Base-by-base conservation (phyloP, 164 flowering plant species). In the Annona cherimola region DNA sequence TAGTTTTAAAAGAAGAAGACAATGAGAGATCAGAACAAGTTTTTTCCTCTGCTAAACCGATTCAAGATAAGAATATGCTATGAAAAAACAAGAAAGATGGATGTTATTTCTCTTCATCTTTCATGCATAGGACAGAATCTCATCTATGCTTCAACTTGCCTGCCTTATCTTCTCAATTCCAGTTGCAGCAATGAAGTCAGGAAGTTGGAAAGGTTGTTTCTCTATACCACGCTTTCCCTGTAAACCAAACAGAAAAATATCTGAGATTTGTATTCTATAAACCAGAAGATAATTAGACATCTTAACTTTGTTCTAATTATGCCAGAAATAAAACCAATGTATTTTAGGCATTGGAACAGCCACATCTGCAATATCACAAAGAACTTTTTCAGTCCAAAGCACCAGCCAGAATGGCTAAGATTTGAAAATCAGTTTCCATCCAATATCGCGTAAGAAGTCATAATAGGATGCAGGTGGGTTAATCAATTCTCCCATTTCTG, bases 201-300 rank as follows among this genome's bases (percentile, higher is more conserved):
- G 99, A 78, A 96, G 98, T 79, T 96, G 99, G 74, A 96, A 96
- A 57, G 98, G 99, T 73, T 89, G 96, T 75, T 96, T 96, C 82
- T 96, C 99, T 71, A 93, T 96, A 74, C 99, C 99, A 70, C 99
- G 96, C 76, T 96, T 96, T 7, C 98, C 99, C 98, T 96, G 88
- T 81, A 89, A 75, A 74, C 40, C 57, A 71, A 76, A 76, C 60
- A 65, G 66, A 20, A 68, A 40, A 19, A 66, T 18, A 66, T 3
- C 77, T 88, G 87, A 89, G 81, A 72, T 78, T 69, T 69, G 81
- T 69, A 55, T 18, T 42, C 63, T 41, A 69, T 57, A 41, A 60
- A 41, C 14, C n/a, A 50, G 26, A 7, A 71, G 20, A 26, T 3
- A 19, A 44, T 19, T 26, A 60, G 9, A 74, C 26, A 44, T 69